Evolutionary conservation across 2,329 filamentous ascomycete species (phyloP), one percentile per base, ranked within the genome.

Genomic region (Tolypocladium cylindrosporum): DNA sequence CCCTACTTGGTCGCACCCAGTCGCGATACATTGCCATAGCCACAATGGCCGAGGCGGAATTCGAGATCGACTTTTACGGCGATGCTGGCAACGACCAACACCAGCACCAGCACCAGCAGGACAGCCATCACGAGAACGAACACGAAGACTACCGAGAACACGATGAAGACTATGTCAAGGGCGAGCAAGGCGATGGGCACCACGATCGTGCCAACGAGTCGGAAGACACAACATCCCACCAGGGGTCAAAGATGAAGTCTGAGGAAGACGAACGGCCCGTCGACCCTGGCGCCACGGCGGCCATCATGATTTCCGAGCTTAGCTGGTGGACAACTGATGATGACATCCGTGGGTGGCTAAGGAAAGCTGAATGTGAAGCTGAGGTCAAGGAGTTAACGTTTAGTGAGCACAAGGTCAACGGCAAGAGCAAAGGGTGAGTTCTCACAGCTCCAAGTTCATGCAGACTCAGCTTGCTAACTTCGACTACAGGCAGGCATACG

Each of bases 271-370:
- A 84, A 36, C 69, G 83, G 31, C 79, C 80, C 4, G 76, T 85
- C 55, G 84, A 87, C 61, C 77, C 80, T 2, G 76, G 76, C 58
- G 83, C 84, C 2, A 86, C 83, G 1, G 79, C 85, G 31, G 91
- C 92, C 0, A 75, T 97, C 37, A 85, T 96, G 71, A 84, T 97
- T 57, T 92, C 90, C 3, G 94, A 97, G 55, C 78, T 99, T 11
- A 89, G 90, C 71, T 99, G 94, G 94, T 97, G 93, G 93, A 92
- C 87, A 37, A 96, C 89, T 2, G 94, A 99, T 69, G 94, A 99
- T 68, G 91, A 97, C 65, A 84, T 99, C 58, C 88, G 94, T 56
- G 89, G 88, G 55, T 97, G 91, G 90, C 80, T 89, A 31, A 85
- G 86, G 63, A 82, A 89, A 63, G 90, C 88, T n/a, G 83, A 82